These are phyloP conservation scores for Leccinum angustisporum DNA, from an alignment of 1,284 basidiomycete genomes.

Conservation along the genomic window DNA sequence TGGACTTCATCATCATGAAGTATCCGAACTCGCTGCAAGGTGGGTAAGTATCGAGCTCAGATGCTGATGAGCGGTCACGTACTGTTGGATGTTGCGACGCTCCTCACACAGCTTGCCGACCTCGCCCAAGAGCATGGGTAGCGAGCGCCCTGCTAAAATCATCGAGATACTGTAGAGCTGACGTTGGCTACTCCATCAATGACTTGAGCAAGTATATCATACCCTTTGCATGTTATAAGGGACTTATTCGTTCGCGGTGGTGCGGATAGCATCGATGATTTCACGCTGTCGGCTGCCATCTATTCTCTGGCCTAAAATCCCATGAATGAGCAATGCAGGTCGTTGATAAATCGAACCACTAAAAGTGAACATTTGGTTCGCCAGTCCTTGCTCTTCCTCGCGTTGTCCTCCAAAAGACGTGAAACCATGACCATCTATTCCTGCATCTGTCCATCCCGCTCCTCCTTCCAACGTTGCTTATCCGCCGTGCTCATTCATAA, in stretches of 20 bases:
- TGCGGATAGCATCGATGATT: too few relatives aligned
- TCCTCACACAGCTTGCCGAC: constrained; percentile 77
- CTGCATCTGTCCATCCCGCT: constrained; percentile 52
- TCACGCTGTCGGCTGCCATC: too few relatives aligned
- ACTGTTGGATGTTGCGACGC: constrained; percentile 70
- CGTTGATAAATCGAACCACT: too few relatives aligned
- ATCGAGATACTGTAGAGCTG: constrained; percentile 57
- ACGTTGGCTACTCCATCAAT: constrained; percentile 9
- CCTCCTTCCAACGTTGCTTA: constrained; percentile 52
- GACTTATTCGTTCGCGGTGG: constrained; percentile 66
- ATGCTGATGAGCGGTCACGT: constrained; percentile 32
- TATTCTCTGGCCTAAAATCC: too few relatives aligned
- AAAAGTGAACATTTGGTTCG: constrained; percentile 33
- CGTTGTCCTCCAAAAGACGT: constrained; percentile 51
- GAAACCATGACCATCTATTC: constrained; percentile 59
- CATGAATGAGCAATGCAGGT: too few relatives aligned
- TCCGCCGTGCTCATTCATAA: constrained; percentile 56
- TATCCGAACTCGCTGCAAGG: constrained; percentile 62
- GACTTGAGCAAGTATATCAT: neutral
- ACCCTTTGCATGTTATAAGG: constrained; percentile 74
- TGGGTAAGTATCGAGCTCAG: constrained; percentile 9
- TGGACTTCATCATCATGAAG: constrained; percentile 63
- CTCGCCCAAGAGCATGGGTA: constrained; percentile 67
- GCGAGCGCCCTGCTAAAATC: constrained; percentile 80
- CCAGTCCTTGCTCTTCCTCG: constrained; percentile 49